Evolutionary conservation across 768 basidiomycete genomes (phyloP).

Genomic region (Lactarius evosmus): DNA sequence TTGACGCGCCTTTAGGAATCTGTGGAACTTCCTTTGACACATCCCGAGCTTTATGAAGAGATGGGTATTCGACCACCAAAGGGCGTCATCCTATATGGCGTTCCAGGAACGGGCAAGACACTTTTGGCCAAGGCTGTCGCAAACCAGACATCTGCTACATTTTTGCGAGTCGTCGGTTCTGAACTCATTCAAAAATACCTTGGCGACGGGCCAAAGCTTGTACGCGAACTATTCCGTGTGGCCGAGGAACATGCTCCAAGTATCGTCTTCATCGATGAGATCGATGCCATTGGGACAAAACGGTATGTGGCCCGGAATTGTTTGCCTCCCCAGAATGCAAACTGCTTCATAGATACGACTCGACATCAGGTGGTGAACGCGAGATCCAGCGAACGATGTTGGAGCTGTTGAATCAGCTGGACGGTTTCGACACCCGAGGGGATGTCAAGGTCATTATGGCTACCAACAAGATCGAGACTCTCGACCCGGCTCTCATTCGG

Average conservation of each 20-base stretch:
- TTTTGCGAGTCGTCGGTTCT: slow-evolving; percentile 94
- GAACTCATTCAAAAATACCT: slow-evolving; percentile 99
- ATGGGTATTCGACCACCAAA: slow-evolving; percentile 99
- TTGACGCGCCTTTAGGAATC: slow-evolving; percentile 66
- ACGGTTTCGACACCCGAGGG: slow-evolving; percentile 99
- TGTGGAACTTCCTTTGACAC: slow-evolving; percentile 94
- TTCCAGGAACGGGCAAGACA: slow-evolving; percentile 98
- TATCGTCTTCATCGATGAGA: slow-evolving; percentile 99
- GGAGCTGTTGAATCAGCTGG: slow-evolving; percentile 95
- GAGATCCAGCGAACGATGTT: slow-evolving; percentile 99
- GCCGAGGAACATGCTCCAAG: slow-evolving; percentile 98
- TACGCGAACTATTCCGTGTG: slow-evolving; percentile 93
- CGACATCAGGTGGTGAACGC: slow-evolving; percentile 96
- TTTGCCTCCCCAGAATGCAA: background rate
- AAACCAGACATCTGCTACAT: slow-evolving; percentile 97
- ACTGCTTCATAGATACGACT: slow-evolving; percentile 72
- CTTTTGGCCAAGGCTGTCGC: slow-evolving; percentile 96
- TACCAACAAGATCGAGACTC: slow-evolving; percentile 94
- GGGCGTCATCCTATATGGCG: slow-evolving; percentile 98
- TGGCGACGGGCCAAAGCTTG: slow-evolving; percentile 97
- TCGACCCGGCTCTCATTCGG: slow-evolving; percentile 97
- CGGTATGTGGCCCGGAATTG: slow-evolving; percentile 51
- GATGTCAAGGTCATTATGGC: slow-evolving; percentile 99
- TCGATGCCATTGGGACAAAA: slow-evolving; percentile 90
- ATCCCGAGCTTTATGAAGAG: slow-evolving; percentile 98